phyloP scores from a whole-genome alignment of 495 filamentous ascomycete species.

The Aspergillus steynii region DNA sequence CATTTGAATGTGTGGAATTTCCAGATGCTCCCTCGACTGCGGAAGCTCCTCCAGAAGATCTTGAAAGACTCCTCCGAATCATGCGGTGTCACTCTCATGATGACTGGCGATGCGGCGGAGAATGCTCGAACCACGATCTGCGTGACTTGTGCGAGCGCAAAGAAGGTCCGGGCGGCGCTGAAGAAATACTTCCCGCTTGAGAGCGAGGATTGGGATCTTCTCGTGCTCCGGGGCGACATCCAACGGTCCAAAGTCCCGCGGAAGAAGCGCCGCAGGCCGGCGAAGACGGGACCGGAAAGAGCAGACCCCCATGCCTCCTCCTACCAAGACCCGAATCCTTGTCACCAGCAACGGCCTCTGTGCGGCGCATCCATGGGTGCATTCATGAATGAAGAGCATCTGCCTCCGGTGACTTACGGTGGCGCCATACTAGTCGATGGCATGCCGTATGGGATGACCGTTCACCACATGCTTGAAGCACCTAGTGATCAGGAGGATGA shows the following conservation, averaged over 20 bases:
- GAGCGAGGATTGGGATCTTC: constrained; percentile 52
- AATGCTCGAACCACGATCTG: constrained; percentile 70
- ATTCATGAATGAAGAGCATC: constrained; percentile 76
- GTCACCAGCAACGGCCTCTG: constrained; percentile 70
- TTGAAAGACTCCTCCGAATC: constrained; percentile 62
- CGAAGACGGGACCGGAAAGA: constrained; percentile 33
- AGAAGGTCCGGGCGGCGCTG: constrained; percentile 67
- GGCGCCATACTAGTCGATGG: constrained; percentile 83
- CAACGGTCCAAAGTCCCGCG: constrained; percentile 62
- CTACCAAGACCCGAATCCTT: constrained; percentile 39
- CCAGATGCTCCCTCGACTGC: constrained; percentile 68
- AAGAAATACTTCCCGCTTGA: constrained; percentile 72
- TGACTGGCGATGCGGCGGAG: constrained; percentile 66
- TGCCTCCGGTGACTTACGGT: constrained; percentile 88
- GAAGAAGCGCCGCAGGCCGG: constrained; percentile 46
- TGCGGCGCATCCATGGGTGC: constrained; percentile 94
- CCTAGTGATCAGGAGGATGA: constrained; percentile 62
- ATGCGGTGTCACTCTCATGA: constrained; percentile 71
- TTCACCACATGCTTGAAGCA: constrained; percentile 92
- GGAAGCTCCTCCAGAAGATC: constrained; percentile 65
- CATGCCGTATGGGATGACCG: constrained; percentile 85
- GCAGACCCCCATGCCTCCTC: constrained; percentile 33
- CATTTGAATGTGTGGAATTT: constrained; percentile 70
- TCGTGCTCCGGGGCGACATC: constrained; percentile 70
- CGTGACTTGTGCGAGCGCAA: constrained; percentile 72